Conservation (phyloP, 208 protist genomes). For the Strigomonas oncopelti region DNA sequence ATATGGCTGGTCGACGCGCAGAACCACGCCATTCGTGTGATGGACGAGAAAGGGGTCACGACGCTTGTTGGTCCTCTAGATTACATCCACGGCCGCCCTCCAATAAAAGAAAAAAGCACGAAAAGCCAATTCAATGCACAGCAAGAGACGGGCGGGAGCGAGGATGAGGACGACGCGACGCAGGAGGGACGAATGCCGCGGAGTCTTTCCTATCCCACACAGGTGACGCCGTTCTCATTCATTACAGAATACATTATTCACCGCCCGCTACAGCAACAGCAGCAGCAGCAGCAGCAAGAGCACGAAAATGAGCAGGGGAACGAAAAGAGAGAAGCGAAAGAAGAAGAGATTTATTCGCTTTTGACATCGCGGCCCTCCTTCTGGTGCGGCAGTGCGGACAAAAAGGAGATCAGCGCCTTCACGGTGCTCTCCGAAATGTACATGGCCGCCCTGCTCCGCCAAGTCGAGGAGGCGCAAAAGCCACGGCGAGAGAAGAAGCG, state of each 20-base stretch:
- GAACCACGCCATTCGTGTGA: slow-evolving; percentile 6
- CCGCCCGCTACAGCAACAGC: not conserved
- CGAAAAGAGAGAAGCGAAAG: too few species aligned
- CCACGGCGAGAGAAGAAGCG: not conserved
- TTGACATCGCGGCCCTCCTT: not conserved
- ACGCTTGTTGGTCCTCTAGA: slow-evolving; percentile 8
- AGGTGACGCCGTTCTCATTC: slow-evolving; percentile 4
- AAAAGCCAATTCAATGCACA: not conserved
- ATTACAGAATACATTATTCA: not conserved
- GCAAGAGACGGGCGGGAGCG: not conserved
- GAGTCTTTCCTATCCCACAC: not conserved
- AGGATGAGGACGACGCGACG: not conserved
- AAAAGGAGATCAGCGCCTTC: not conserved
- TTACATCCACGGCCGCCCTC: not conserved
- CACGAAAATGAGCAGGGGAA: too few species aligned
- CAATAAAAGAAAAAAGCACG: not conserved
- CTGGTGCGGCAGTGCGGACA: not conserved
- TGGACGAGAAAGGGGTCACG: not conserved
- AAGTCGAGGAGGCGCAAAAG: not conserved
- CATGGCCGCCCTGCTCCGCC: not conserved
- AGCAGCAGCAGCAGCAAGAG: not conserved
- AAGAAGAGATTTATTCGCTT: not conserved
- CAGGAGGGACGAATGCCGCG: not conserved
- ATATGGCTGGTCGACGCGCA: not conserved
- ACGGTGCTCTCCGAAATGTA: not conserved